Base-by-base conservation (phyloP, 345 rosid species). In the Eucalyptus globulus region DNA sequence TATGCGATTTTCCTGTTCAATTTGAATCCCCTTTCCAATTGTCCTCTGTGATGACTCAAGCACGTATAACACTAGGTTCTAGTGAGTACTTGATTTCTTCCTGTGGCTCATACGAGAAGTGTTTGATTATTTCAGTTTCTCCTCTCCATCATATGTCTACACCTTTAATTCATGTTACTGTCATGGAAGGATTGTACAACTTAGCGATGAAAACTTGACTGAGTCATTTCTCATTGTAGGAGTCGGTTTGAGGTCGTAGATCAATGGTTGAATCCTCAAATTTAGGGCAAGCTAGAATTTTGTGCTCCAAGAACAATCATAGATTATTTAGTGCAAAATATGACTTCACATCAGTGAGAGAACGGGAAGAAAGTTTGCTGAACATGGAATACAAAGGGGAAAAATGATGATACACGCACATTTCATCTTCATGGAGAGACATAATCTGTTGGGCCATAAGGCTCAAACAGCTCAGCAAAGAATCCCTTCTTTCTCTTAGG, bases 391-490 rank as follows among this genome's bases (percentile, higher is more conserved):
- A 37, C 83, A 76, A 37, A 37, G 83, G 83, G 83, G 47, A 76
- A 76, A 37, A 3, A 37, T 76, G 83, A 76, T 10, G 83, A 37
- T 76, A 24, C 27, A 10, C 47, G 6, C 62, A 21, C 85, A 76
- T 76, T 76, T 76, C 47, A 11, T 37, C 47, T 22, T 89, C 24
- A 90, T 37, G 93, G 88, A 5, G 90, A 87, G 67, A 76, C 92
- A 87, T 93, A 94, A 88, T 91, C 94, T 34, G 43, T 14, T n/a
- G 94, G 94, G n/a, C 93, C 94, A 43, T 92, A 93, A 19, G 94
- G 95, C 88, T 93, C 86, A 49, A 94, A 90, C 31, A 90, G 24
- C 49, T 92, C 94, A 11, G 94, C 90, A n/a, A 92, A 81, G n/a
- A 93, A 87, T 49, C 93, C 92, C 17, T 87, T 90, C 89, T 93